phyloP scores from a whole-genome alignment of 371 early-diverging fungal genomes.

The Funneliformis caledonium region DNA sequence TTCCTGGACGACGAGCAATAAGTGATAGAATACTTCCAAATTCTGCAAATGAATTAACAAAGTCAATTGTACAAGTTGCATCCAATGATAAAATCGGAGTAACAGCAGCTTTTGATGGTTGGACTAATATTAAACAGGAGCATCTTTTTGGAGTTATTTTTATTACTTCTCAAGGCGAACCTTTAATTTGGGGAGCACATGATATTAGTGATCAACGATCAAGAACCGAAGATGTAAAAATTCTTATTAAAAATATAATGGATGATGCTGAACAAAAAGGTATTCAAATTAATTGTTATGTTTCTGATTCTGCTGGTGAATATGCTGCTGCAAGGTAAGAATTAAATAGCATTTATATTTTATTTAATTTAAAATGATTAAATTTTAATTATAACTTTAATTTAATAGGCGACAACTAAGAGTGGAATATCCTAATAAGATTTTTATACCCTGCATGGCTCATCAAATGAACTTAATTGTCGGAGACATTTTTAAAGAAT shows the following conservation, averaged over 20 bases:
- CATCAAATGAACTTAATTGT: not conserved
- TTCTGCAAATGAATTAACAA: no score
- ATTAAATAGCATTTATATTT: not conserved
- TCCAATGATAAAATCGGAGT: no score
- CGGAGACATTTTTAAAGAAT: not conserved
- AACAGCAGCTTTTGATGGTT: no score
- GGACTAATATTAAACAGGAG: no score
- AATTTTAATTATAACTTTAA: conserved; percentile 4
- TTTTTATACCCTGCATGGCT: no score
- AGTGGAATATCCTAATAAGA: no score
- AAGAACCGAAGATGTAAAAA: conserved; percentile 2
- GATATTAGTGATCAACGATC: conserved; percentile 14
- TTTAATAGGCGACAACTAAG: not conserved
- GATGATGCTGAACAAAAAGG: not conserved
- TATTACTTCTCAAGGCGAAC: not conserved
- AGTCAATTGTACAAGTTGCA: no score
- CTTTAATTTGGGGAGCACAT: not conserved
- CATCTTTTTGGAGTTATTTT: no score
- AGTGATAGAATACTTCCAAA: not conserved
- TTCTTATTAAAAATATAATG: conserved; percentile 25
- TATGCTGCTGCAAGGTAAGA: not conserved
- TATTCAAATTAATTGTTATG: conserved; percentile 17
- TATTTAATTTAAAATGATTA: no score
- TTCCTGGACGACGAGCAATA: not conserved
- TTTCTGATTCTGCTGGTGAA: conserved; percentile 19